Base-by-base conservation (phyloP, 1,284 basidiomycete species). In the Exobasidium rhododendri region DNA sequence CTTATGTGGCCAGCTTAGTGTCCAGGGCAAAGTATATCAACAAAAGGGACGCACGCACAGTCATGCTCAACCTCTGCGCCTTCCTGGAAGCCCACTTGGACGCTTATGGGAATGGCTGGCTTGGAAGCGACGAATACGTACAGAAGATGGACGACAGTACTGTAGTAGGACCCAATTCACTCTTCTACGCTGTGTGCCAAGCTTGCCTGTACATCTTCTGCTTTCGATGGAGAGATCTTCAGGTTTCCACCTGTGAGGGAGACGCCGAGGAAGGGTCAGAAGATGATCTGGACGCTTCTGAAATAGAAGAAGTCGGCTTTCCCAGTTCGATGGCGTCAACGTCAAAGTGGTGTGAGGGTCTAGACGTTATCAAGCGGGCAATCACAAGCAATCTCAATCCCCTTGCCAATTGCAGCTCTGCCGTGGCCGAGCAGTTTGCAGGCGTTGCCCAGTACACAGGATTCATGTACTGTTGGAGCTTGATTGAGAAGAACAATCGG, bases 121-220 rank as follows among this genome's bases (percentile, higher is more conserved):
- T 50, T 13, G 47, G 20, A 5, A 24, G 13, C 14, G 20, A 50
- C 4, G 28, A 26, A 4, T 28, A 20, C 3, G 3, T 50, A 4
- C 53, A 24, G 20, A 29, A 22, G 5, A 26, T 55, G 3, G 52
- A 35, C 14, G 5, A 20, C 13, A 20, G 50, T 5, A 40, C 20
- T n/a, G 61, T 68, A 0, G 64, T 69, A 55, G 59, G 64, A 11
- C 64, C 70, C 13, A 75, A 79, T 57, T 61, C 74, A n/a, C 65
- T 77, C n/a, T 97, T 97, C 80, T 98, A 97, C 80, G 92, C 94
- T 4, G 89, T 97, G 31, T 83, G 88, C 0, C 96, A 98, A 78
- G 90, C 94, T 0, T 86, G 93, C 4, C 96, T 99, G 80, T 85
- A 98, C 73, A 92, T 98, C 67, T 99, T 98, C 81, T 98, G 96